A percentile compares a stretch with the other conserved stretches of the same genome.
These are phyloP conservation scores for Paramecium pentaurelia DNA, from an alignment of 73 alveolate genomes.

Conservation along the genomic window DNA sequence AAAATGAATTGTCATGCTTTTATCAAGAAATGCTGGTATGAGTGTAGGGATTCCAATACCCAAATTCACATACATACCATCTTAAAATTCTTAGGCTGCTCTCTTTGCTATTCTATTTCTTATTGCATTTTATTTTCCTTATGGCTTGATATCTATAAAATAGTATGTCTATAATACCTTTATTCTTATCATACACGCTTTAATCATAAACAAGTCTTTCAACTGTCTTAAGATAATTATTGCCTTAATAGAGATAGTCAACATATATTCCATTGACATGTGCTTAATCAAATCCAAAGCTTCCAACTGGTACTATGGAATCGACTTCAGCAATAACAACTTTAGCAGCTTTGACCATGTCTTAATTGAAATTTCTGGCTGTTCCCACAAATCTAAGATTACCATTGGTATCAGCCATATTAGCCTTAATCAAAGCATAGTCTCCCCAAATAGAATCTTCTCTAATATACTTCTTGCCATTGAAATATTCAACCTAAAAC, in stretches of 20 bases:
- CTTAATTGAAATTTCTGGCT: constrained; percentile 84
- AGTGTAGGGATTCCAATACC: constrained; percentile 93
- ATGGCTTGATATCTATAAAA: not conserved
- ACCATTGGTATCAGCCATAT: constrained; percentile 85
- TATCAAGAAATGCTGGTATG: constrained; percentile 63
- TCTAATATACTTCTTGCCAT: constrained; percentile 72
- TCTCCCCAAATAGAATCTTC: constrained; percentile 78
- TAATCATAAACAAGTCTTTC: constrained; percentile 67
- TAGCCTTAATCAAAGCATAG: constrained; percentile 78
- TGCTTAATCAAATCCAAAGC: constrained; percentile 77
- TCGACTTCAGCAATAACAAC: constrained; percentile 86
- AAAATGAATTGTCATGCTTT: constrained; percentile 59
- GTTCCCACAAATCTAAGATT: constrained; percentile 81
- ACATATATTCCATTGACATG: constrained; percentile 91
- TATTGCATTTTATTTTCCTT: constrained; percentile 34
- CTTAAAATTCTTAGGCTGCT: constrained; percentile 77
- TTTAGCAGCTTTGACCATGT: constrained; percentile 78
- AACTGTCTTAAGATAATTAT: constrained; percentile 64
- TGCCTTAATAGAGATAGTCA: constrained; percentile 78
- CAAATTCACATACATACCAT: constrained; percentile 81
- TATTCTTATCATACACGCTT: constrained; percentile 35
- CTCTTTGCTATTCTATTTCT: constrained; percentile 75
- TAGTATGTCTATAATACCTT: constrained; percentile 24
- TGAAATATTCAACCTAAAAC: constrained; percentile 48
- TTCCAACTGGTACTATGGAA: constrained; percentile 77